Evolutionary conservation across 1,139 yeast species (phyloP).

Genomic region (Candida anutae): DNA sequence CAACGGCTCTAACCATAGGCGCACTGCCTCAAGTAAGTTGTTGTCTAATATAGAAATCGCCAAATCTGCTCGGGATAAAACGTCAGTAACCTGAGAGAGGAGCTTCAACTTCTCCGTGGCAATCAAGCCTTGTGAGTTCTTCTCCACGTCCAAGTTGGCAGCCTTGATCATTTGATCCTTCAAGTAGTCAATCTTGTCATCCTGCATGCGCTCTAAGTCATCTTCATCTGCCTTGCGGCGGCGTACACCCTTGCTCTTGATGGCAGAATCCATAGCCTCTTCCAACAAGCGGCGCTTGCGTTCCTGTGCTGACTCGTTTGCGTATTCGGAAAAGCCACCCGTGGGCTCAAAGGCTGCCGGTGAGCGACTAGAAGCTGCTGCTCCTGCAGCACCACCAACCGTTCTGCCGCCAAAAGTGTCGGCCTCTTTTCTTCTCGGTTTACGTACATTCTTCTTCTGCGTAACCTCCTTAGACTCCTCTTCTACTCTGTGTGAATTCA

Average conservation of each 20-base stretch:
- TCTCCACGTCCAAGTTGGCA: constrained; percentile 84
- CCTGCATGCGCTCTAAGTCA: constrained; percentile 91
- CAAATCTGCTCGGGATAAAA: constrained; percentile 72
- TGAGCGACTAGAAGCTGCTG: constrained; percentile 3
- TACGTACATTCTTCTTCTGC: constrained; percentile 33
- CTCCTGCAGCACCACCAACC: background rate
- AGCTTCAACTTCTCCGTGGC: constrained; percentile 84
- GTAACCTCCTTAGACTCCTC: constrained; percentile 16
- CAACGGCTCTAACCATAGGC: constrained; percentile 96
- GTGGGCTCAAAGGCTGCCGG: too few species aligned
- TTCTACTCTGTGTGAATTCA: constrained; percentile 23
- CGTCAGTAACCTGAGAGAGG: constrained; percentile 69
- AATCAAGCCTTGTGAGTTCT: constrained; percentile 64
- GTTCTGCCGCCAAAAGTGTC: constrained; percentile 8
- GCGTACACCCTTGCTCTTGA: constrained; percentile 55
- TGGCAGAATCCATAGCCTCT: constrained; percentile 69
- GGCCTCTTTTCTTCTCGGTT: constrained; percentile 7
- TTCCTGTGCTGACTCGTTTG: constrained; percentile 39
- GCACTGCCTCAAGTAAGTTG: constrained; percentile 84
- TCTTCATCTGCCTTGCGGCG: constrained; percentile 73
- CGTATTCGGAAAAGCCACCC: constrained; percentile 3
- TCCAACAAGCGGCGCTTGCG: constrained; percentile 73
- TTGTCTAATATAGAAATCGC: constrained; percentile 93
- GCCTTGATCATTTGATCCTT: constrained; percentile 92
- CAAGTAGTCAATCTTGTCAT: constrained; percentile 73